These are phyloP conservation scores for Entelexis sorbosivorans DNA, from an alignment of 1,139 yeast species.

Conservation along the genomic window DNA sequence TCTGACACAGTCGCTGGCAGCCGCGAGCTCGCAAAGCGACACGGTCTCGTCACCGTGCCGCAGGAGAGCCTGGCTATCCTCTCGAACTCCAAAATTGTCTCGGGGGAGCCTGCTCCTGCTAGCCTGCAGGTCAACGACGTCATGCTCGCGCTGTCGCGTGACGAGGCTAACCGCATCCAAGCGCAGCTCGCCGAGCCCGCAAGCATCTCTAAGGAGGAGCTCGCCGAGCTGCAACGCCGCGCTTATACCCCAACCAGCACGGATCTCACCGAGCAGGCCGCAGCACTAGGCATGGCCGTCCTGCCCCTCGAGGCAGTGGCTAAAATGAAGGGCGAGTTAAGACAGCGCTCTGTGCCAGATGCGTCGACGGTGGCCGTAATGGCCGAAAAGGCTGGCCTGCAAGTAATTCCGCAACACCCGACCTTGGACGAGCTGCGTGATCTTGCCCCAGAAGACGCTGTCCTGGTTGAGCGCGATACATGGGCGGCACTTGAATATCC, in stretches of 20 bases:
- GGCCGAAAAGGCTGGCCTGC: conserved; percentile 14
- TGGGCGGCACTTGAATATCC: conserved; percentile 19
- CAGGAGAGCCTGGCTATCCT: neutral
- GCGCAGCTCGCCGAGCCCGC: neutral
- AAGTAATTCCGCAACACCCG: conserved; percentile 15
- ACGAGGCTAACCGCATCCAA: neutral
- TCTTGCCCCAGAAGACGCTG: conserved; percentile 11
- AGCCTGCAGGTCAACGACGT: neutral
- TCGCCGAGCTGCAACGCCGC: conserved; percentile 3
- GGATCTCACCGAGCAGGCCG: conserved; percentile 14
- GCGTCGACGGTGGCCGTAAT: conserved; percentile 16
- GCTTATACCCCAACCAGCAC: conserved; percentile 4
- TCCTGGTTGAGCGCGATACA: conserved; percentile 12
- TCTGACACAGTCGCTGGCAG: neutral
- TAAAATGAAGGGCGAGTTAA: conserved; percentile 5
- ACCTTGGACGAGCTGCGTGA: conserved; percentile 15
- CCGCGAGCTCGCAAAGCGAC: neutral
- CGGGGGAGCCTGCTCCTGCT: neutral
- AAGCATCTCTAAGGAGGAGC: neutral
- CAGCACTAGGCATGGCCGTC: conserved; percentile 12
- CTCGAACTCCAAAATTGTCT: neutral
- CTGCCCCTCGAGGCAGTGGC: conserved; percentile 12
- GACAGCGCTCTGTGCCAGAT: conserved; percentile 4
- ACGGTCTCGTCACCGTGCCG: neutral
- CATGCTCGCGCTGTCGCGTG: neutral